phyloP scores from a whole-genome alignment of 1,284 basidiomycete species.

The Marasmius sp. region DNA sequence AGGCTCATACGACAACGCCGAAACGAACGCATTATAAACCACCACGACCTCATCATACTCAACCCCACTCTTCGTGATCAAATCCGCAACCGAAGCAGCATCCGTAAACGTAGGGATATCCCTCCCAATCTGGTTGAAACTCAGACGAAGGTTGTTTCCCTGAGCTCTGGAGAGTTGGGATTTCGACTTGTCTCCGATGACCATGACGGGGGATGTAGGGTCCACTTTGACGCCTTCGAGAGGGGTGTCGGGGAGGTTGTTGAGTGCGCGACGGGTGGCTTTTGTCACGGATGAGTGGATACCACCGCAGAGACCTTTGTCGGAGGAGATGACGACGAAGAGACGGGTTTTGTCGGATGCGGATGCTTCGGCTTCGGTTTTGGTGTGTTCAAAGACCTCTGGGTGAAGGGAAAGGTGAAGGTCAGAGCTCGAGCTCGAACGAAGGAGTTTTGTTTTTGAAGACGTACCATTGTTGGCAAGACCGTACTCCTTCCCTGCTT shows the following conservation, averaged over 20 bases:
- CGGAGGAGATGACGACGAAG: slow-evolving; percentile 92
- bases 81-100: slow-evolving; percentile 90
- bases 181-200: slow-evolving; percentile 98
- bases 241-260: slow-evolving; percentile 52
- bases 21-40: slow-evolving; percentile 95
- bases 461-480: slow-evolving; percentile 86
- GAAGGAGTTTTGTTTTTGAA: background rate
- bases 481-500: slow-evolving; percentile 92
- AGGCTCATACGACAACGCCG: slow-evolving; percentile 91
- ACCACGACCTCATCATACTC: slow-evolving; percentile 89
- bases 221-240: slow-evolving; percentile 60
- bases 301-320: slow-evolving; percentile 99
- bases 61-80: slow-evolving; percentile 85
- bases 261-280: slow-evolving; percentile 72
- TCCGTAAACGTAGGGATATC: slow-evolving; percentile 98
- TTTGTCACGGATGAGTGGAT: slow-evolving; percentile 98
- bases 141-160: slow-evolving; percentile 72
- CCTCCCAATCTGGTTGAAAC: slow-evolving; percentile 98
- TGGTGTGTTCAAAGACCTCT: slow-evolving; percentile 83
- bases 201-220: slow-evolving; percentile 71
- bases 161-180: slow-evolving; percentile 80
- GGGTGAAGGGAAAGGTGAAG: slow-evolving; percentile 11
- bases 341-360: slow-evolving; percentile 68
- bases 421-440: background rate
- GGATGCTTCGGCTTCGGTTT: slow-evolving; percentile 31